These are phyloP conservation scores for Colletotrichum sp. DNA, from an alignment of 2,329 filamentous ascomycete genomes.

Conservation along the genomic window DNA sequence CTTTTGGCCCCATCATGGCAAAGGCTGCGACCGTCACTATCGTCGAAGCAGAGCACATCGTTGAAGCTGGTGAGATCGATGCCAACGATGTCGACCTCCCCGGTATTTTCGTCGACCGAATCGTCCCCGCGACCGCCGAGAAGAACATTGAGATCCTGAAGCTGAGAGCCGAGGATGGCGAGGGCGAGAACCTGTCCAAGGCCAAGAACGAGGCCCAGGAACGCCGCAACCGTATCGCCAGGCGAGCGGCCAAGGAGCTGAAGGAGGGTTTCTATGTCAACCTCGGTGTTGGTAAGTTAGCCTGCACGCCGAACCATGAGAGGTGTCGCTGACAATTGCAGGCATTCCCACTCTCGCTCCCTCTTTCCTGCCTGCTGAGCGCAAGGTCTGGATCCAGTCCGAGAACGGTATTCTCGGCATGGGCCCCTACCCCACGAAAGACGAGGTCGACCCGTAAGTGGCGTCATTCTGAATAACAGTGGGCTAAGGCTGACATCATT, in stretches of 20 bases:
- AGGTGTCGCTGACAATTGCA: background rate
- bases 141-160: conserved; percentile 78
- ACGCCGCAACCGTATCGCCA: conserved; percentile 75
- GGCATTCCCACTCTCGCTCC: conserved; percentile 89
- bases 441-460: conserved; percentile 66
- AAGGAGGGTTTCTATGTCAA: conserved; percentile 84
- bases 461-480: background rate
- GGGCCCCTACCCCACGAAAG: conserved; percentile 77
- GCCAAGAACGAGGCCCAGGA: conserved; percentile 52
- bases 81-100: conserved; percentile 80
- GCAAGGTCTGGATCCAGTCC: conserved; percentile 82
- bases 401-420: conserved; percentile 89
- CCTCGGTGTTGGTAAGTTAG: conserved; percentile 64
- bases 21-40: conserved; percentile 81
- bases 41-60: conserved; percentile 86
- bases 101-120: conserved; percentile 82
- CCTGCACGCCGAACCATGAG: conserved; percentile 13
- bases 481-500: conserved; percentile 26
- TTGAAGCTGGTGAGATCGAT: conserved; percentile 74
- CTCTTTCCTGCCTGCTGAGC: conserved; percentile 70
- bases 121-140: conserved; percentile 73
- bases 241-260: conserved; percentile 79
- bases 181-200: conserved; percentile 29
- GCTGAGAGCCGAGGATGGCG: conserved; percentile 49
- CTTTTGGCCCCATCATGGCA: conserved; percentile 78